Evolutionary conservation across 306 rosid genomes (phyloP), one percentile per base, ranked within the genome.

Genomic region (Aeschynomene evenia): DNA sequence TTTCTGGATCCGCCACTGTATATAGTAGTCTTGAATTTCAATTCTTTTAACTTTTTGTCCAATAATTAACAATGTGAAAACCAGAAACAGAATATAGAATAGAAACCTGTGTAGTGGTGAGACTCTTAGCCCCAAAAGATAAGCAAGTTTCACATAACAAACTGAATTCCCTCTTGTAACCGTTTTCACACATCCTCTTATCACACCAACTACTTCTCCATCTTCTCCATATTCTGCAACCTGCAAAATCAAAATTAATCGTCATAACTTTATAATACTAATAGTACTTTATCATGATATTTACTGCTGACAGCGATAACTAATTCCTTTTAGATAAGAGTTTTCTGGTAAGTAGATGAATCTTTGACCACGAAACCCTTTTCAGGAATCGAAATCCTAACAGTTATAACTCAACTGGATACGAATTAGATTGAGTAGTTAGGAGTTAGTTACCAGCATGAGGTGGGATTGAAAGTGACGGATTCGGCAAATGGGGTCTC

Each of bases 91-190:
- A 68, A 23, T 45, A 34, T 34, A 34, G 76, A 50, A 79, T 70
- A 50, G 65, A 51, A n/a, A 89, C 98, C 98, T 88, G 90, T 91
- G 94, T 23, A 72, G 71, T 0, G 84, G 89, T 31, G 97, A 94
- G 80, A 94, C 94, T 81, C 98, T 85, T 1, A 94, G 89, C 9
- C 98, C 98, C 84, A 94, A 73, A 70, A 94, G 80, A 82, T 90
- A 93, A 70, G 91, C 98, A 49, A 93, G 61, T 83, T 85, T 84
- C 19, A 74, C 87, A 70, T 40, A 11, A 37, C 66, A 83, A 66
- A 54, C 72, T 11, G 86, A 85, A 72, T 81, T 82, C 62, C 88
- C 92, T 72, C 79, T 69, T 37, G 92, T 72, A 22, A 85, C 98
- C 70, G 84, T 83, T 70, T 94, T 94, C 11, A 88, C 87, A 74